phyloP scores from a whole-genome alignment of 176 grass and related monocot genomes.

The Triticum urartu region DNA sequence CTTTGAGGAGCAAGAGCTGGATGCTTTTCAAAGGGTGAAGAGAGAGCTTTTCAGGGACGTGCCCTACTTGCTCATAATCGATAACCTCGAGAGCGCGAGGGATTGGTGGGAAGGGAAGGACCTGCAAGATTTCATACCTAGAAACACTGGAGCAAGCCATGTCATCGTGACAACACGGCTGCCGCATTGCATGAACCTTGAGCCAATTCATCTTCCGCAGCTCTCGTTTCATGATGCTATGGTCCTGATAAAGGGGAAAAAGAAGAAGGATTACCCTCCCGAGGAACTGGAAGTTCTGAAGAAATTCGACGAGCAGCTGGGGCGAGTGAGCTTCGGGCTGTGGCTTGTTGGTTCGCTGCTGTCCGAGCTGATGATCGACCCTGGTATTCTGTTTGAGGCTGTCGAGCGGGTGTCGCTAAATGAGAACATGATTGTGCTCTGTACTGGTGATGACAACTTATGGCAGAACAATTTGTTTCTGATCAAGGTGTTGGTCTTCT shows the following conservation, averaged over 20 bases:
- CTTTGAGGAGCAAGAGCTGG: conserved; percentile 92
- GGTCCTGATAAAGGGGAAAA: conserved; percentile 68
- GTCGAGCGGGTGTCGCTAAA: conserved; percentile 62
- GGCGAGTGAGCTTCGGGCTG: conserved; percentile 79
- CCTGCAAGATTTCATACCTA: conserved; percentile 82
- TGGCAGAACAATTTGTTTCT: conserved; percentile 74
- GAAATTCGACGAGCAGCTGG: conserved; percentile 77
- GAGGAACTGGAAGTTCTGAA: conserved; percentile 76
- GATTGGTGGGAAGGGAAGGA: conserved; percentile 99
- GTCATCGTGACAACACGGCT: conserved; percentile 75
- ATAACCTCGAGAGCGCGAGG: conserved; percentile 83
- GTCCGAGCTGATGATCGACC: conserved; percentile 76
- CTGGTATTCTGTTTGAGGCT: conserved; percentile 62
- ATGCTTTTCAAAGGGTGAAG: conserved; percentile 79
- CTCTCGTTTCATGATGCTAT: conserved; percentile 63
- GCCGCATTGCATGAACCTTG: conserved; percentile 64
- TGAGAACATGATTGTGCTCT: conserved; percentile 43
- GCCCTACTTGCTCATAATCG: conserved; percentile 87
- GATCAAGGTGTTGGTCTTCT: conserved; percentile 77
- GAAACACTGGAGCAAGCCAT: conserved; percentile 87
- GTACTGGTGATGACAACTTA: conserved; percentile 59
- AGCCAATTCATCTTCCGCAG: conserved; percentile 63
- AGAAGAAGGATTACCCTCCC: conserved; percentile 66
- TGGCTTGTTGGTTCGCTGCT: conserved; percentile 79
- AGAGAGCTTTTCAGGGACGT: conserved; percentile 84